Evolutionary conservation across 2,329 filamentous ascomycete species (phyloP), one percentile per base, ranked within the genome.

Genomic region (Alternaria brassicicola): DNA sequence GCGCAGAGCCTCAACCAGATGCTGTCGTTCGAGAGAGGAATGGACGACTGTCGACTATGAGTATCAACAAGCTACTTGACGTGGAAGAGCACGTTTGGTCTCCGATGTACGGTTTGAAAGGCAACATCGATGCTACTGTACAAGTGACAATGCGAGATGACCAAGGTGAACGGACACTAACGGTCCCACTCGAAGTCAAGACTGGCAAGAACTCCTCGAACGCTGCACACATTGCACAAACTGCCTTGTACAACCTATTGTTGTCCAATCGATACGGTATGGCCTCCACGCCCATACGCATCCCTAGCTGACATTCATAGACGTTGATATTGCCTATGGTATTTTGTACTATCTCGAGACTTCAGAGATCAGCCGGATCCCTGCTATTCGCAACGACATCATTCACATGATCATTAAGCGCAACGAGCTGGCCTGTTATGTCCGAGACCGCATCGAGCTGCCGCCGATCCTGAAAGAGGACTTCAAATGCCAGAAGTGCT

Each of bases 61-160:
- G 91, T 66, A 88, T 99, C 66, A 96, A 89, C 70, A 99, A 98
- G 74, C 82, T 99, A 26, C 88, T 99, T 13, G 95, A 98, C 73
- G 91, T 99, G 9, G 95, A 99, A 75, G 95, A 99, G 76, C 95
- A 98, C 73, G 88, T 99, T 26, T 99, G 95, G 95, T 98, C 94
- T 6, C 95, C 95, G 0, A 94, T 93, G 87, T 99, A 96, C 74
- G 95, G 95, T 0, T 82, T 99, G 15, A 99, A 99, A 76, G 95
- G 95, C 28, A 99, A 98, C 68, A 95, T 99, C 59, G 95, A 99
- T 78, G 95, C 95, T 26, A 98, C 95, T 0, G 91, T 99, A 1
- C 92, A 99, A 79, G 90, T 95, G 15, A 87, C 86, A 0, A 90
- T 97, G 82, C 82, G 86, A 54, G 90, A 96, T 55, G 86, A 87